Conservation (phyloP, 1,284 basidiomycete genomes). For the Irpex lacteus region DNA sequence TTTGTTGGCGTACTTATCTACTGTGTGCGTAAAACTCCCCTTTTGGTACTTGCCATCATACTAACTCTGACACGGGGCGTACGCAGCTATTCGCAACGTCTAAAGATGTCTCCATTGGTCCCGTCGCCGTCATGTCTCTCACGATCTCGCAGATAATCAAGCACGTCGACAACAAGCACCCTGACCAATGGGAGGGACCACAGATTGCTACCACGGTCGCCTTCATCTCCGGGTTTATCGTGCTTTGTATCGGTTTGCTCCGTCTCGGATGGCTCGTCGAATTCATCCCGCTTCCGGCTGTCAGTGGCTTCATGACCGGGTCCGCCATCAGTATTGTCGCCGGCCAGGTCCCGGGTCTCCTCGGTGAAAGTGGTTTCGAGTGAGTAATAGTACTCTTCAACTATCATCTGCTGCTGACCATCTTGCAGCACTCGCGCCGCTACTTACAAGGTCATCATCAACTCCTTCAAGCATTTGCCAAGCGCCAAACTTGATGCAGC, state of each 20-base stretch:
- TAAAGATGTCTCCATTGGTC: conserved; percentile 95
- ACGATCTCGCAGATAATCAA: conserved; percentile 84
- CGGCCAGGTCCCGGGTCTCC: conserved; percentile 82
- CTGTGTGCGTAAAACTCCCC: conserved; percentile 50
- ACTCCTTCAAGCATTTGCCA: conserved; percentile 84
- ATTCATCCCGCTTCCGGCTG: conserved; percentile 89
- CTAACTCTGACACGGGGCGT: neutral
- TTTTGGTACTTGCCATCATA: conserved; percentile 22
- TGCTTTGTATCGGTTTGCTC: conserved; percentile 90
- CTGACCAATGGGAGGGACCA: conserved; percentile 56
- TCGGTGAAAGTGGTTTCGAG: conserved; percentile 85
- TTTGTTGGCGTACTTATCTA: conserved; percentile 88
- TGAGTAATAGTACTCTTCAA: conserved; percentile 33
- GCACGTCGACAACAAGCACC: conserved; percentile 53
- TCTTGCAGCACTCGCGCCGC: conserved; percentile 71
- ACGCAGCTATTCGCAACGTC: conserved; percentile 85
- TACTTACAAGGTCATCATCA: conserved; percentile 88
- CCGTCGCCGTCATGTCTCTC: conserved; percentile 96
- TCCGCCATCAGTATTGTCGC: conserved; percentile 86
- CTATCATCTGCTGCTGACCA: neutral
- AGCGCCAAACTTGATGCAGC: conserved; percentile 80
- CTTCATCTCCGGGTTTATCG: conserved; percentile 90
- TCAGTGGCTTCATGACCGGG: conserved; percentile 92
- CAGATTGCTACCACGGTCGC: conserved; percentile 86
- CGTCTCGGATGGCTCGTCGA: conserved; percentile 95